A percentile compares a stretch with the other conserved stretches of the same genome.
These are phyloP conservation scores for Cymodocea nodosa DNA, from an alignment of 116 monocot species.

Conservation along the genomic window DNA sequence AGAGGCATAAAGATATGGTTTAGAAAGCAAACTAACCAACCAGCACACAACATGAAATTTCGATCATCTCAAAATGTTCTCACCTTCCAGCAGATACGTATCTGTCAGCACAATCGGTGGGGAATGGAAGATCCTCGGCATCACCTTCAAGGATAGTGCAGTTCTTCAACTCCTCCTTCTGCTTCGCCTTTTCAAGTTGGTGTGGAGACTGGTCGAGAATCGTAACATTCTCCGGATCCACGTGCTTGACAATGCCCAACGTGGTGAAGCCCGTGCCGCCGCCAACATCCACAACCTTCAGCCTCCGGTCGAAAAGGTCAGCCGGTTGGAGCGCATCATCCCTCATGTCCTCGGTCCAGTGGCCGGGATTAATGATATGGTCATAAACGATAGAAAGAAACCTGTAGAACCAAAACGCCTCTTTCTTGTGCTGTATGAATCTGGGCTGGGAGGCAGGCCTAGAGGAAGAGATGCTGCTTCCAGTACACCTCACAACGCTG, in stretches of 20 bases:
- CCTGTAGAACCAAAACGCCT: constrained; percentile 97
- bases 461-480: constrained; percentile 40
- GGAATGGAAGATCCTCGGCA: constrained; percentile 90
- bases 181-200: constrained; percentile 74
- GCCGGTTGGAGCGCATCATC: constrained; percentile 94
- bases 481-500: not conserved
- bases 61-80: not conserved
- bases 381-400: constrained; percentile 93
- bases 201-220: constrained; percentile 94
- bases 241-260: constrained; percentile 75
- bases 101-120: constrained; percentile 61
- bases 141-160: constrained; percentile 90
- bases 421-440: constrained; percentile 97
- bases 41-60: no score
- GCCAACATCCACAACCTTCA: constrained; percentile 91
- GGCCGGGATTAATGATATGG: constrained; percentile 80
- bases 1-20: no score
- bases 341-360: constrained; percentile 98
- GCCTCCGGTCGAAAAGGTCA: constrained; percentile 38
- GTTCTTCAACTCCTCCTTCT: constrained; percentile 76
- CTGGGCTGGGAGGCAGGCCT: constrained; percentile 72
- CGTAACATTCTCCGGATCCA: constrained; percentile 74
- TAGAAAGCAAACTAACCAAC: no score
- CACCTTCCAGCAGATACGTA: constrained; percentile 98
- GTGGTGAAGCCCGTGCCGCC: constrained; percentile 96